These are phyloP conservation scores for Sclerotinia spermophila DNA, from an alignment of 2,329 filamentous ascomycete genomes.

Conservation along the genomic window DNA sequence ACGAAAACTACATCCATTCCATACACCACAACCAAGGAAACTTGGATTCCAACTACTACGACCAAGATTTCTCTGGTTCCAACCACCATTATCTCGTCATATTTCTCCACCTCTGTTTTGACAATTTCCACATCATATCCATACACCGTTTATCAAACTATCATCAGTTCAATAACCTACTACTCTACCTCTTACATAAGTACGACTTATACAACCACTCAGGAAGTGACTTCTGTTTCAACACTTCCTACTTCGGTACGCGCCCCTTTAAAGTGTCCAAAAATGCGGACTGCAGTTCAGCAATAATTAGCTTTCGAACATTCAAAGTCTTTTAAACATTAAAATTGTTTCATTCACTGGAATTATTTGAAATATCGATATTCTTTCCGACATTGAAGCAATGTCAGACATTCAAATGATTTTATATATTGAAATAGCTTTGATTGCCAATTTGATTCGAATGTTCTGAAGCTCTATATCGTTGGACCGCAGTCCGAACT, in stretches of 20 bases:
- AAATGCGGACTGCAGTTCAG: too few relatives aligned
- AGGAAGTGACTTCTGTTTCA: neutral
- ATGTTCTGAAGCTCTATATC: too few relatives aligned
- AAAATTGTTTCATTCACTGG: too few relatives aligned
- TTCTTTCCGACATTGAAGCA: too few relatives aligned
- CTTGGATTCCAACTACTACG: conserved; percentile 11
- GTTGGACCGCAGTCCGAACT: too few relatives aligned
- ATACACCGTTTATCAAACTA: conserved; percentile 1
- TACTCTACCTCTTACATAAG: conserved; percentile 11
- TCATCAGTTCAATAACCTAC: conserved; percentile 12
- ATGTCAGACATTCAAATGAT: too few relatives aligned
- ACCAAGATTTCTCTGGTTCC: neutral
- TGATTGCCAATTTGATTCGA: too few relatives aligned
- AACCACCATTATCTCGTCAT: conserved; percentile 2
- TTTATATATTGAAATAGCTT: too few relatives aligned
- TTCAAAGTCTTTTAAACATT: too few relatives aligned
- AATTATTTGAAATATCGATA: too few relatives aligned
- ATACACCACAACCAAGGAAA: neutral
- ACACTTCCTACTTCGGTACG: neutral
- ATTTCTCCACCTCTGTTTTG: neutral
- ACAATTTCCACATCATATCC: conserved; percentile 7
- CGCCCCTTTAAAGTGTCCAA: too few relatives aligned
- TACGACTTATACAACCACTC: neutral
- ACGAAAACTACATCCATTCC: conserved; percentile 7
- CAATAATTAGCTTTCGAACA: too few relatives aligned